Base-by-base conservation (phyloP, 202 grass and related monocot species). In the Schoenoplectus tabernaemontani region DNA sequence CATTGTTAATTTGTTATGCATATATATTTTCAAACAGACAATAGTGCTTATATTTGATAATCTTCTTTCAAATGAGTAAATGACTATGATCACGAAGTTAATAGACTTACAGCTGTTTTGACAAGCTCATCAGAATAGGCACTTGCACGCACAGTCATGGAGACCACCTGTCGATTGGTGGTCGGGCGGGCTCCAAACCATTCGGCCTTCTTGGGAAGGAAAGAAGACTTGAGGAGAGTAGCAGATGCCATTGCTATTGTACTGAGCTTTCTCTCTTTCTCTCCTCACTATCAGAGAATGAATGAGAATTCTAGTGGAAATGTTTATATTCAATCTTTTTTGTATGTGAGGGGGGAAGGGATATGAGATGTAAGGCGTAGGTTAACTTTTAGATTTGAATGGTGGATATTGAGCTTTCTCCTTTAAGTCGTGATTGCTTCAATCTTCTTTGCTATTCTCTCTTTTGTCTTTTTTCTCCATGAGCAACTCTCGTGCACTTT, bases 141-240 rank as follows among this genome's bases (percentile, higher is more conserved):
- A 3, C 90, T 82, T 16, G 92, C 96, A 22, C 85, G 84, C 75
- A 91, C 96, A 34, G 88, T 76, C 82, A 99, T 83, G 57, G 90
- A 91, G 77, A 98, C 89, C 23, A 88, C 84, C 4, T 74, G 84
- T 74, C 88, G 91, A 86, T 71, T 79, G 46, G 83, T 9, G 0
- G 86, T 79, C 24, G 64, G 81, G 39, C 87, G 87, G 62, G 78
- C 86, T 0, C 77, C 79, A 56, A 84, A 85, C 88, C 95, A 98
- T 87, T 98, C 89, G 9, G 88, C 72, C 64, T 83, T 98, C 83
- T 92, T 98, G 84, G 91, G 88, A 79, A 95, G 91, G 95, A 98
- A 98, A 76, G 95, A 98, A n/a, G 91, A 98, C 79, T 92, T 95
- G 88, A 94, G 95, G 83, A 98, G 82, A 86, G 95, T 87, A 77